A percentile compares a stretch with the other conserved stretches of the same genome.
Conservation (phyloP, 2,329 filamentous ascomycete species). For the Neonectria hederae region DNA sequence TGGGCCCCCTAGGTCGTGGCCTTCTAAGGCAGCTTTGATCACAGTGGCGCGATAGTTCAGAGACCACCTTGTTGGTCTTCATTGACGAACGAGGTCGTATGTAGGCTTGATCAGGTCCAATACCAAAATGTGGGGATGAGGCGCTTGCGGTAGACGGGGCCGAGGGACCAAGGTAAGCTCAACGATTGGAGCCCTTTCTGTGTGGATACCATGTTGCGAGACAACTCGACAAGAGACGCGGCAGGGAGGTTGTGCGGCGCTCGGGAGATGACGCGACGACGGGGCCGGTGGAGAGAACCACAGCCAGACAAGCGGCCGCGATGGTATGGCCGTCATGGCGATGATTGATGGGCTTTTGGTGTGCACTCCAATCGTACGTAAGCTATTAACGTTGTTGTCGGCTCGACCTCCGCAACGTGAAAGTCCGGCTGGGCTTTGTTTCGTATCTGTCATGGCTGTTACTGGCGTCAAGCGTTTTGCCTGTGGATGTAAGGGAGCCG, state of each 20-base stretch:
- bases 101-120: background rate
- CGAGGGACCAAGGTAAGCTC: background rate
- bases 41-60: conserved; percentile 11
- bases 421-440: background rate
- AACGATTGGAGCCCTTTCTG: background rate
- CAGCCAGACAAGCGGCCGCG: background rate
- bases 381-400: background rate
- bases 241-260: background rate
- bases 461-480: conserved; percentile 1
- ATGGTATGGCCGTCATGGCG: background rate
- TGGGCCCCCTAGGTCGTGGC: background rate
- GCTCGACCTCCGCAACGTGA: background rate
- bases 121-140: background rate
- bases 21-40: background rate
- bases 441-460: conserved; percentile 3
- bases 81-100: background rate
- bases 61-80: background rate
- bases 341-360: conserved; percentile 9
- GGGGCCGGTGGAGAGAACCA: background rate
- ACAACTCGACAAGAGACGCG: background rate
- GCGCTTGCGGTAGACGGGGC: background rate
- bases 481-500: background rate
- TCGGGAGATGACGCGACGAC: background rate
- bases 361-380: background rate
- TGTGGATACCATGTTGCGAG: background rate